Conservation (phyloP, 129 eudicot species). For the Artemisia tridentata region DNA sequence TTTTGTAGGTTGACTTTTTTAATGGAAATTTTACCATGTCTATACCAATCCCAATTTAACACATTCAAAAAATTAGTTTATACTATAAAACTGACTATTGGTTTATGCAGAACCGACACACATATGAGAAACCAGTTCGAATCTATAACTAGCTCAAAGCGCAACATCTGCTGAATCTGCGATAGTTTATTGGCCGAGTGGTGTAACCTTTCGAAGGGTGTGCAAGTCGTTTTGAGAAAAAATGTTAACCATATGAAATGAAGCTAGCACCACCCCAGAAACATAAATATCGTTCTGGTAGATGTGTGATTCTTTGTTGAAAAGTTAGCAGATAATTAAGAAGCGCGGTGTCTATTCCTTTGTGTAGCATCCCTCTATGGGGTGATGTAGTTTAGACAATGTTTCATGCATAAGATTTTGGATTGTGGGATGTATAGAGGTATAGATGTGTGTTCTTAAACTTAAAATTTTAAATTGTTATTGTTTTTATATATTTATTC, state of each 20-base stretch:
- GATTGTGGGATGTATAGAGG: conserved; percentile 40
- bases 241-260: conserved; percentile 13
- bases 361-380: conserved; percentile 39
- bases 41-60: no score
- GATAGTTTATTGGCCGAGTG: conserved; percentile 16
- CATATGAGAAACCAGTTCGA: conserved; percentile 79
- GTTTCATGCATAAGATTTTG: conserved; percentile 36
- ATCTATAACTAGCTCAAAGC: conserved; percentile 61
- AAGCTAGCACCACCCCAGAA: conserved; percentile 3
- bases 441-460: conserved; percentile 36
- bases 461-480: background rate
- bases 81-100: background rate
- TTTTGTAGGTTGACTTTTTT: no score
- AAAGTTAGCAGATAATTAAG: conserved; percentile 11
- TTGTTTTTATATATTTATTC: conserved; percentile 3
- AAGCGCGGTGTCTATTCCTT: background rate
- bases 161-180: conserved; percentile 17
- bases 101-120: conserved; percentile 70
- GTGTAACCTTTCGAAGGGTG: conserved; percentile 11
- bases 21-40: background rate
- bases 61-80: no score
- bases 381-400: conserved; percentile 35
- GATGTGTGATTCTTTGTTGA: conserved; percentile 34
- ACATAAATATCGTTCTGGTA: conserved; percentile 20
- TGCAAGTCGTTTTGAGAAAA: conserved; percentile 19